These are phyloP conservation scores for Trichoderma asperellum DNA, from an alignment of 2,329 filamentous ascomycete genomes.

Conservation along the genomic window DNA sequence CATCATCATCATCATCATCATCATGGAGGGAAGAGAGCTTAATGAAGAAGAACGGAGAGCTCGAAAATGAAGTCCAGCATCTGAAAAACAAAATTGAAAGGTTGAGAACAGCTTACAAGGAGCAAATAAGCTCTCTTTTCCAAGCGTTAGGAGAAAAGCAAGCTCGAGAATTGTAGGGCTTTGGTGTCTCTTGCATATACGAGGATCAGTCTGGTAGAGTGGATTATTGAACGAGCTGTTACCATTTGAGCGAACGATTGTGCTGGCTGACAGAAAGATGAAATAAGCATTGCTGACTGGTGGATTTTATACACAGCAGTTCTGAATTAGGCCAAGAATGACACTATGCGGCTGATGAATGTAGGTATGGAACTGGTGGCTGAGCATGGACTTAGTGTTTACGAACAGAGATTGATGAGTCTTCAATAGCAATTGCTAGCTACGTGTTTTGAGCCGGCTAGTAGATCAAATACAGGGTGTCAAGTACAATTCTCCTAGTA, in stretches of 20 bases:
- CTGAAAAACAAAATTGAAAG: slow-evolving; percentile 2
- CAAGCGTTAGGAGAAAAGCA: not conserved
- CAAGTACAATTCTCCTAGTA: not conserved
- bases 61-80: slow-evolving; percentile 12
- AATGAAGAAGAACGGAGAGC: slow-evolving; percentile 16
- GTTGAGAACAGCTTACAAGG: not conserved
- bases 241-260: not conserved
- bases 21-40: slow-evolving; percentile 20
- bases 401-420: not conserved
- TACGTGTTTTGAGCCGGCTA: not conserved
- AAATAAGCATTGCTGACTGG: slow-evolving; percentile 11
- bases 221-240: not conserved
- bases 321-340: not conserved
- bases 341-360: slow-evolving; percentile 1
- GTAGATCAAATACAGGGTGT: not conserved
- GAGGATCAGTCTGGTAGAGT: not conserved
- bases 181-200: not conserved
- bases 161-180: not conserved
- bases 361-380: not conserved
- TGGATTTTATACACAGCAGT: slow-evolving; percentile 8
- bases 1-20: not conserved
- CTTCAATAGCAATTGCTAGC: not conserved
- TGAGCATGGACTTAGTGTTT: not conserved
- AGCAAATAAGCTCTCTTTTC: slow-evolving; percentile 11
- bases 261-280: not conserved